Conservation (phyloP, 257 asterid genomes). For the Penstemon barbatus region DNA sequence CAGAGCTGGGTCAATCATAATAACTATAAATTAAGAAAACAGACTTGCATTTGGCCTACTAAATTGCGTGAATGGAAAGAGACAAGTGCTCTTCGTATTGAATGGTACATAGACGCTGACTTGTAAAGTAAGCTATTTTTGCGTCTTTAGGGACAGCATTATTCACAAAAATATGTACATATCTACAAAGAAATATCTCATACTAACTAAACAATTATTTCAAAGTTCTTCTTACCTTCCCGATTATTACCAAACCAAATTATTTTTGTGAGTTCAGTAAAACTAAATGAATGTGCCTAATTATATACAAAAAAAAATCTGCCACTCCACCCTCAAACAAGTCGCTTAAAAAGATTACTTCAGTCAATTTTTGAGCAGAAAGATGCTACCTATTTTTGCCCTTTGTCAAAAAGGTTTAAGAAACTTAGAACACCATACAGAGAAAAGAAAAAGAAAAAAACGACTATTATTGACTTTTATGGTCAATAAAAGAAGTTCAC, state of each 20-base stretch:
- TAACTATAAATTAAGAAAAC: not conserved
- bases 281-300: too few relatives aligned
- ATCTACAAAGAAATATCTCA: not conserved
- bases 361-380: too few relatives aligned
- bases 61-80: slow-evolving; percentile 1
- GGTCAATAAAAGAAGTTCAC: slow-evolving; percentile 21
- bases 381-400: too few relatives aligned
- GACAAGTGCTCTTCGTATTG: slow-evolving; percentile 12
- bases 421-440: slow-evolving; percentile 23
- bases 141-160: not conserved
- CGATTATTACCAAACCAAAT: not conserved
- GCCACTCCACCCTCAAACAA: too few relatives aligned
- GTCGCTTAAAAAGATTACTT: too few relatives aligned
- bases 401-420: not conserved
- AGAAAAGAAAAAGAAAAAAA: not conserved
- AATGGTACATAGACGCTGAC: not conserved
- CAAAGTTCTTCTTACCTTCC: slow-evolving; percentile 1
- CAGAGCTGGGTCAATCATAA: not conserved
- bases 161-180: not conserved
- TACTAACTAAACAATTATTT: not conserved
- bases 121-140: not conserved
- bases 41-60: slow-evolving; percentile 9
- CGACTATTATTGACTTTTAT: slow-evolving; percentile 1
- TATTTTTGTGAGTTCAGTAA: not conserved
- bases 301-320: too few relatives aligned